phyloP scores from a whole-genome alignment of 2,329 filamentous ascomycete genomes.

The Coniosporium tulheliwenetii region DNA sequence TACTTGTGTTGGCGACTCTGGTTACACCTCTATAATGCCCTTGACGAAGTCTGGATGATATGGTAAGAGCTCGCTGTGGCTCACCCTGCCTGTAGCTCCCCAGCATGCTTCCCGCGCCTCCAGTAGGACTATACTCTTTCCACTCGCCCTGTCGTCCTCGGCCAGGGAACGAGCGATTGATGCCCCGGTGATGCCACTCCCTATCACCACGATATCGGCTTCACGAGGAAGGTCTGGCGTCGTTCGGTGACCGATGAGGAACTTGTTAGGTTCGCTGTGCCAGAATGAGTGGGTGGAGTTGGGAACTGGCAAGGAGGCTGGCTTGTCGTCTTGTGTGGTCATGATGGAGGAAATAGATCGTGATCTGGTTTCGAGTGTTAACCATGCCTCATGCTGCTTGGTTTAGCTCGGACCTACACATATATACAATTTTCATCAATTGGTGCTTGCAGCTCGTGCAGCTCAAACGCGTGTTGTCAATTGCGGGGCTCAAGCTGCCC shows the following conservation, averaged over 20 bases:
- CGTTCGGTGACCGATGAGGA: slow-evolving; percentile 51
- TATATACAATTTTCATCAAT: not conserved
- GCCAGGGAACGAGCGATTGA: slow-evolving; percentile 50
- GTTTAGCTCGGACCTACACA: not conserved
- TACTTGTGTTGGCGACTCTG: not conserved
- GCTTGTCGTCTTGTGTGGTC: not conserved
- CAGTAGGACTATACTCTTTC: slow-evolving; percentile 49
- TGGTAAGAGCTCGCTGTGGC: not conserved
- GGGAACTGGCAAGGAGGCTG: slow-evolving; percentile 36
- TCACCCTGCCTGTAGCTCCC: slow-evolving; percentile 69
- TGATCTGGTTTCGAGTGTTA: not conserved
- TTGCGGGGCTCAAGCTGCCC: not conserved
- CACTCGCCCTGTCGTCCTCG: slow-evolving; percentile 26
- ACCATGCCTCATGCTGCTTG: not conserved
- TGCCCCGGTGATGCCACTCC: slow-evolving; percentile 62
- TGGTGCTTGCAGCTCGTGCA: not conserved
- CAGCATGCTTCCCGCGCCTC: slow-evolving; percentile 69
- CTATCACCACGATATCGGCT: slow-evolving; percentile 57
- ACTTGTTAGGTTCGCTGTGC: slow-evolving; percentile 51
- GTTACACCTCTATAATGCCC: not conserved
- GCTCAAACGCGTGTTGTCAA: not conserved
- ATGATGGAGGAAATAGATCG: not conserved
- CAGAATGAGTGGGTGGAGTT: slow-evolving; percentile 55
- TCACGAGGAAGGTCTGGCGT: slow-evolving; percentile 45
- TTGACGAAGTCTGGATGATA: not conserved